Evolutionary conservation across 176 grass and related monocot species (phyloP).

Genomic region (Musa beccarii): DNA sequence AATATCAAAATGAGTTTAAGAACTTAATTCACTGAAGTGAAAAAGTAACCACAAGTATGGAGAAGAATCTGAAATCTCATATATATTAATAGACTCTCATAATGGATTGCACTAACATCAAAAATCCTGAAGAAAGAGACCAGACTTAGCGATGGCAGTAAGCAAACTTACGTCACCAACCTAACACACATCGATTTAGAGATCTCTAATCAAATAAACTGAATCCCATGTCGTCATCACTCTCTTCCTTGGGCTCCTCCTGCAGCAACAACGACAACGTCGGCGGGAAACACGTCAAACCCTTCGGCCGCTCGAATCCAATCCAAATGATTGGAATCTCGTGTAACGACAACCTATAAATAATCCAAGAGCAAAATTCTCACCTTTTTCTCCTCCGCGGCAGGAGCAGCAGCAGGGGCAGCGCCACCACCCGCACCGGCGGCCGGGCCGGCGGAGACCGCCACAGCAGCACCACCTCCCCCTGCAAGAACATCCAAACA

Average conservation of each 20-base stretch:
- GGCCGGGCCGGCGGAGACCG: slow-evolving; percentile 39
- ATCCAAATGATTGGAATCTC: not conserved
- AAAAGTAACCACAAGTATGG: too few relatives aligned
- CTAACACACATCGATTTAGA: not conserved
- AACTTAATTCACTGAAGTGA: too few relatives aligned
- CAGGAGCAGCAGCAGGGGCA: slow-evolving; percentile 29
- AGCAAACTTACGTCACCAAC: not conserved
- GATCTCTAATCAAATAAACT: not conserved
- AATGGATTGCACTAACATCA: too few relatives aligned
- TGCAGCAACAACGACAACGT: not conserved
- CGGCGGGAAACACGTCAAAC: not conserved
- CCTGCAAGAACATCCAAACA: too few relatives aligned
- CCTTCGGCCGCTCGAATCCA: not conserved
- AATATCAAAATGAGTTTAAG: too few relatives aligned
- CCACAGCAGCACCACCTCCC: slow-evolving; percentile 40
- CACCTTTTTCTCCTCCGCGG: slow-evolving; percentile 61
- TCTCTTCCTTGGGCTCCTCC: slow-evolving; percentile 2
- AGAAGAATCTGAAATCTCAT: too few relatives aligned
- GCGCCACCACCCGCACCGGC: slow-evolving; percentile 32
- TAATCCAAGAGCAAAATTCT: not conserved
- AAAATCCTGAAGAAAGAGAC: too few relatives aligned
- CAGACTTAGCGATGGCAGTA: too few relatives aligned
- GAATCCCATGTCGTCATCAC: not conserved
- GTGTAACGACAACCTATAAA: not conserved
- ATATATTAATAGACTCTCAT: too few relatives aligned